A percentile compares a stretch with the other conserved stretches of the same genome.
phyloP scores from a whole-genome alignment of 2,329 filamentous ascomycete species.

The Fusarium papillatum region DNA sequence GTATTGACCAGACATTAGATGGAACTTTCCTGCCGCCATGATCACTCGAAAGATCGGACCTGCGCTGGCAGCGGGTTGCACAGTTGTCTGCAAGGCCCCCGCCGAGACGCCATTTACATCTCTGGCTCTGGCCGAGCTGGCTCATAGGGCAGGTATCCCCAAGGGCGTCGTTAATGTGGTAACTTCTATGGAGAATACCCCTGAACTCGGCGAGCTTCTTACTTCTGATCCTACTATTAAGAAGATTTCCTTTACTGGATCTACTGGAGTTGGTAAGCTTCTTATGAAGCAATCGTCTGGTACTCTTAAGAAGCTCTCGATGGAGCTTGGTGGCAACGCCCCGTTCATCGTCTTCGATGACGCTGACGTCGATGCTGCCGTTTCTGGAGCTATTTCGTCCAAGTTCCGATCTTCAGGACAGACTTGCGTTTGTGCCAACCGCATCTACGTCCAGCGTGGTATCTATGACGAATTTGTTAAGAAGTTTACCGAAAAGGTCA shows the following conservation, averaged over 20 bases:
- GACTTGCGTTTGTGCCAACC: constrained; percentile 93
- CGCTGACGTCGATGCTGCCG: constrained; percentile 87
- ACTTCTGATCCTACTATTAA: constrained; percentile 81
- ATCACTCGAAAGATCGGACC: constrained; percentile 79
- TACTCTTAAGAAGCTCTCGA: constrained; percentile 86
- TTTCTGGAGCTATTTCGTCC: constrained; percentile 84
- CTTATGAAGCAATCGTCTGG: constrained; percentile 91
- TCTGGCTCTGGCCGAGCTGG: constrained; percentile 89
- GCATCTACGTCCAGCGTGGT: constrained; percentile 83
- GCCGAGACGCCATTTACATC: constrained; percentile 94
- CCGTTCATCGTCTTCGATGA: constrained; percentile 99
- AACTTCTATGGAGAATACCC: constrained; percentile 83
- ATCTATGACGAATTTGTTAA: constrained; percentile 82
- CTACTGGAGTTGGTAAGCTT: constrained; percentile 74
- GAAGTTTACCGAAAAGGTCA: constrained; percentile 79
- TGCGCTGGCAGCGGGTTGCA: constrained; percentile 93
- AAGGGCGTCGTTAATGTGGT: constrained; percentile 93
- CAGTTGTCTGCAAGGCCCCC: constrained; percentile 91
- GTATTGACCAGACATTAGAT: constrained; percentile 56
- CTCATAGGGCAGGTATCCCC: constrained; percentile 88
- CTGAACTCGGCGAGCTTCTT: constrained; percentile 81
- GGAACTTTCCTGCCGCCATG: constrained; percentile 90
- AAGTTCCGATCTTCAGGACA: constrained; percentile 97
- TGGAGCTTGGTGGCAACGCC: constrained; percentile 95
- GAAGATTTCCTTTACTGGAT: constrained; percentile 97